These are phyloP conservation scores for Phytophthora ramorum DNA, from an alignment of 352 stramenopile genomes.

Conservation along the genomic window DNA sequence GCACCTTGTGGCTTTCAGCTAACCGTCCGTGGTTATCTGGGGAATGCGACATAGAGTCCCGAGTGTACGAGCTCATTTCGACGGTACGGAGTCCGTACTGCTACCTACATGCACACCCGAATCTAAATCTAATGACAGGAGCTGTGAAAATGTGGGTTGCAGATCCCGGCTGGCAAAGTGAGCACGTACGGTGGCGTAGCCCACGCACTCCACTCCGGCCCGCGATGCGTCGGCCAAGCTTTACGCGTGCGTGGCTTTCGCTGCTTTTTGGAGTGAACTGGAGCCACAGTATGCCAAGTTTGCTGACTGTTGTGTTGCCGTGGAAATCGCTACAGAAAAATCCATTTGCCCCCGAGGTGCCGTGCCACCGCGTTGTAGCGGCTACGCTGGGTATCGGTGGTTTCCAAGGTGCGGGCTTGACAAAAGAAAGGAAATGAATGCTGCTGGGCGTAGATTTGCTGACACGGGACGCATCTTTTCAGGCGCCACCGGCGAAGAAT, in stretches of 20 bases:
- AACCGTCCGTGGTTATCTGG: neutral
- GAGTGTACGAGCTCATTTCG: slow-evolving; percentile 84
- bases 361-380: slow-evolving; percentile 83
- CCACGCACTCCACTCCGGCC: slow-evolving; percentile 63
- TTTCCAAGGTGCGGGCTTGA: slow-evolving; percentile 60
- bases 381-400: slow-evolving; percentile 70
- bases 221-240: slow-evolving; percentile 80
- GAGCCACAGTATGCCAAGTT: neutral
- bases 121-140: neutral
- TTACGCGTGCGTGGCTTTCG: slow-evolving; percentile 53
- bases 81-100: slow-evolving; percentile 37
- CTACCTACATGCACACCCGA: neutral
- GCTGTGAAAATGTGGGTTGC: neutral
- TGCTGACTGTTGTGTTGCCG: neutral
- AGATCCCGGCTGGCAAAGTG: slow-evolving; percentile 84
- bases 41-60: slow-evolving; percentile 53
- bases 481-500: slow-evolving; percentile 70
- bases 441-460: neutral
- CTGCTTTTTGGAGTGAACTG: neutral
- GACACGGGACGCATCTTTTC: neutral
- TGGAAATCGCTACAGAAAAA: slow-evolving; percentile 63
- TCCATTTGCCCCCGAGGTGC: slow-evolving; percentile 79
- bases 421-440: neutral
- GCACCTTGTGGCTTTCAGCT: neutral
- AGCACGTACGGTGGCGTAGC: slow-evolving; percentile 81